Evolutionary conservation across 805 yeast species (phyloP).

Genomic region (Sungouiella blattae): DNA sequence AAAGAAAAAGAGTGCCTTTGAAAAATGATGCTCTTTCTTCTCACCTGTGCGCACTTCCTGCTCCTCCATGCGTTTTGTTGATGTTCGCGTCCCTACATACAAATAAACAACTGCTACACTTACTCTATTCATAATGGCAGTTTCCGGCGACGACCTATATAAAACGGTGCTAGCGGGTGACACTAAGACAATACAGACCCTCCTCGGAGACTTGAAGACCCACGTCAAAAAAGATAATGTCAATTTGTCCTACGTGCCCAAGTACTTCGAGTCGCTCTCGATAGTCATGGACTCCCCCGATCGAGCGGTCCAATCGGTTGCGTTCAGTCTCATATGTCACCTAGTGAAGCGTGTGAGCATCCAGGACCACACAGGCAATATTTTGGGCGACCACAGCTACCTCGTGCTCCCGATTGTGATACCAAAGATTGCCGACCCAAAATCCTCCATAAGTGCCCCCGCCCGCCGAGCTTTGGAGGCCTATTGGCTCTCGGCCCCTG

Average conservation of each 20-base stretch:
- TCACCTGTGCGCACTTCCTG: not conserved
- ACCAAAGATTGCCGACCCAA: constrained; percentile 42
- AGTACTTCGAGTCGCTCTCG: constrained; percentile 48
- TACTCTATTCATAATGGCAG: constrained; percentile 8
- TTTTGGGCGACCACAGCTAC: constrained; percentile 40
- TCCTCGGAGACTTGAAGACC: constrained; percentile 40
- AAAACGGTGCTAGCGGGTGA: constrained; percentile 8
- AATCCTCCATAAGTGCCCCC: constrained; percentile 33
- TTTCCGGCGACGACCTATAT: constrained; percentile 13
- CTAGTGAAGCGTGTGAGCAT: constrained; percentile 55
- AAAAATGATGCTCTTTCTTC: not conserved
- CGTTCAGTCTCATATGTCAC: constrained; percentile 54
- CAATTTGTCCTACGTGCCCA: constrained; percentile 45
- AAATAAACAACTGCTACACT: no score
- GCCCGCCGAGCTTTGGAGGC: constrained; percentile 51
- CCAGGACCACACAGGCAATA: constrained; percentile 44
- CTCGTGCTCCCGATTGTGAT: constrained; percentile 52
- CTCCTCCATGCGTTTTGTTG: not conserved
- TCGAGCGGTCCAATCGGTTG: constrained; percentile 33
- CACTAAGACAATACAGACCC: constrained; percentile 12
- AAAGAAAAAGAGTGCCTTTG: no score
- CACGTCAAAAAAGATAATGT: constrained; percentile 56
- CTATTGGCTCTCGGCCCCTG: constrained; percentile 52
- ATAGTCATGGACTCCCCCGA: constrained; percentile 41
- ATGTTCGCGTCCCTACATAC: not conserved